Percentiles rank a stretch among this genome's conserved stretches.
phyloP scores from a whole-genome alignment of 192 early-diverging fungal genomes.

The Helicostylum pulchrum region DNA sequence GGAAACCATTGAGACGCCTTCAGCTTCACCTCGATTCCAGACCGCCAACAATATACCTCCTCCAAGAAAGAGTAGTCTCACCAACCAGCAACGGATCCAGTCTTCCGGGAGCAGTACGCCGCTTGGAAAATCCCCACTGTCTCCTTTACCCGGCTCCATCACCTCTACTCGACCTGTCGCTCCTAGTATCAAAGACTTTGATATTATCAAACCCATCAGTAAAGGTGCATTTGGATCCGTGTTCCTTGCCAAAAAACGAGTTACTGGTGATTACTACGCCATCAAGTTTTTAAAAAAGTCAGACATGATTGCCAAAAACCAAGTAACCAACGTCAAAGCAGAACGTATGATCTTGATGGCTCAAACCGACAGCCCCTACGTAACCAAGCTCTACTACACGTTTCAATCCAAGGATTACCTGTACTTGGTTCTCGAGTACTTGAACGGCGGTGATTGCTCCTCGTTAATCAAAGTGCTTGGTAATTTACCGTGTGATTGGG shows the following conservation, averaged over 20 bases:
- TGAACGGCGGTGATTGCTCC: constrained; percentile 89
- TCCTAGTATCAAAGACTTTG: constrained; percentile 84
- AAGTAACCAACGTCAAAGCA: constrained; percentile 86
- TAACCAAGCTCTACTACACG: constrained; percentile 79
- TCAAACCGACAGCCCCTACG: constrained; percentile 81
- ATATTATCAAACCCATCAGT: constrained; percentile 87
- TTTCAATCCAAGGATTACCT: constrained; percentile 84
- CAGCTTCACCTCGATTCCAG: constrained; percentile 27
- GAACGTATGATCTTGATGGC: constrained; percentile 85
- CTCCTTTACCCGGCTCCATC: constrained; percentile 26
- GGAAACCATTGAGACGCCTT: constrained; percentile 38
- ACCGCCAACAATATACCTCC: background rate
- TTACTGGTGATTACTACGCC: constrained; percentile 84
- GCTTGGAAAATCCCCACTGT: constrained; percentile 22
- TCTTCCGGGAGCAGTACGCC: constrained; percentile 13
- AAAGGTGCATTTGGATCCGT: constrained; percentile 90
- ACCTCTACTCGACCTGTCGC: constrained; percentile 46
- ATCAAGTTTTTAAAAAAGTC: constrained; percentile 85
- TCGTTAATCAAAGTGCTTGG: constrained; percentile 74
- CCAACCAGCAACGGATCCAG: background rate
- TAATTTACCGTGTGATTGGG: constrained; percentile 77
- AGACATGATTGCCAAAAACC: constrained; percentile 91
- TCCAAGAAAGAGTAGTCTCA: background rate
- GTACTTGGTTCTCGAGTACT: constrained; percentile 85
- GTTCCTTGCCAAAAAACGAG: constrained; percentile 77